Percentiles rank a stretch among this genome's conserved stretches.
These are phyloP conservation scores for Penicillium sp. DNA, from an alignment of 2,329 filamentous ascomycete genomes.

Conservation along the genomic window DNA sequence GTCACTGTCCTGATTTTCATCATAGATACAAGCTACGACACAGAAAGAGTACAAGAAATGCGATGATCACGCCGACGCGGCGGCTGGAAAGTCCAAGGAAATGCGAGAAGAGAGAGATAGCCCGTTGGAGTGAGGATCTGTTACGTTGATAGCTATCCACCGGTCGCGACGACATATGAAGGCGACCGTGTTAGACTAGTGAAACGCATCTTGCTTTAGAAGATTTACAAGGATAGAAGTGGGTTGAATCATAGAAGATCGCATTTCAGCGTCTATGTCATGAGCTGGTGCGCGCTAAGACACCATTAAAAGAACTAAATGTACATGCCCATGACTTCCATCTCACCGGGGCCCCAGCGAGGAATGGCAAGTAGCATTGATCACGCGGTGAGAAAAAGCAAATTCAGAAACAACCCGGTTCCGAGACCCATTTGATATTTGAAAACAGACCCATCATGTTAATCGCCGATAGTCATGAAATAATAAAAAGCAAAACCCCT, in stretches of 20 bases:
- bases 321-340: constrained; percentile 37
- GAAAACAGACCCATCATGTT: constrained; percentile 44
- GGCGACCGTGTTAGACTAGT: background rate
- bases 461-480: constrained; percentile 43
- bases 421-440: constrained; percentile 41
- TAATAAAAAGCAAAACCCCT: constrained; percentile 35
- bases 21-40: background rate
- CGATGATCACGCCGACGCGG: background rate
- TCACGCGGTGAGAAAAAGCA: constrained; percentile 30
- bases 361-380: constrained; percentile 30
- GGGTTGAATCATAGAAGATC: constrained; percentile 28
- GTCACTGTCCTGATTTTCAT: background rate
- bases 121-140: too few species aligned
- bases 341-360: background rate
- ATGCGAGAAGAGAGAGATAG: too few species aligned
- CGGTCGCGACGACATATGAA: too few species aligned
- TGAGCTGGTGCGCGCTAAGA: constrained; percentile 31
- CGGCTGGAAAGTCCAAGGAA: background rate
- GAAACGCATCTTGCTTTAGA: background rate
- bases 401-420: constrained; percentile 35
- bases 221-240: constrained; percentile 1
- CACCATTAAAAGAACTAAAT: constrained; percentile 32
- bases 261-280: constrained; percentile 37
- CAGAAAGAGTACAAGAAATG: background rate
- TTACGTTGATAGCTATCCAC: too few species aligned